phyloP scores from a whole-genome alignment of 192 early-diverging fungal genomes.

The Helicostylum pulchrum region DNA sequence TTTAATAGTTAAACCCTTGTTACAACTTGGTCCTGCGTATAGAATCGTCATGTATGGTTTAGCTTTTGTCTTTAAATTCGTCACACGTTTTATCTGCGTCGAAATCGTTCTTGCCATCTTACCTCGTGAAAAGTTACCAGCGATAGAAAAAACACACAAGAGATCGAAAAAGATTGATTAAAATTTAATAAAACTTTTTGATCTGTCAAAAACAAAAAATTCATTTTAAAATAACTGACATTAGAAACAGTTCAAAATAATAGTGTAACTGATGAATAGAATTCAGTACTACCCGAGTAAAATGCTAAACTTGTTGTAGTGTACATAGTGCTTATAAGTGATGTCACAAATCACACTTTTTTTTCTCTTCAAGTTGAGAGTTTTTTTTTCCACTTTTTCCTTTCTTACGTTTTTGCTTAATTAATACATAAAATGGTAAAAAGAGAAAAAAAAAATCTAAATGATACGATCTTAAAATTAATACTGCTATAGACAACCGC shows the following conservation, averaged over 20 bases:
- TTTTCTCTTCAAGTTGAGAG: neutral
- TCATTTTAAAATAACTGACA: no score
- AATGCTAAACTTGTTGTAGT: no score
- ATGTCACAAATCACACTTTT: neutral
- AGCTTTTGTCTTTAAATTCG: conserved; percentile 28
- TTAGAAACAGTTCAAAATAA: no score
- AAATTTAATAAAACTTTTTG: neutral
- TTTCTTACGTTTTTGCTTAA: neutral
- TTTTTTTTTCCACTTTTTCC: neutral
- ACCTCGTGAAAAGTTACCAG: conserved; percentile 9
- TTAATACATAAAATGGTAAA: no score
- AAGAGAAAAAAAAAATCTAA: no score
- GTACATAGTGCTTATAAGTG: no score
- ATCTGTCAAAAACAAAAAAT: neutral
- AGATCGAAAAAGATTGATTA: conserved; percentile 14
- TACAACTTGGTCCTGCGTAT: conserved; percentile 26
- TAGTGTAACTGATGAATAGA: no score
- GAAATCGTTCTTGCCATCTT: conserved; percentile 11
- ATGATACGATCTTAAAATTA: neutral
- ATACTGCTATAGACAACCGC: conserved; percentile 49
- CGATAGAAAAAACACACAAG: neutral
- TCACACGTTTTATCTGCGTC: conserved; percentile 27
- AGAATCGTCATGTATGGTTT: conserved; percentile 28
- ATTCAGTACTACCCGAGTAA: no score
- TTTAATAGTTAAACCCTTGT: conserved; percentile 22